Base-by-base conservation (phyloP, 1,284 basidiomycete species). In the Ceratobasidium sp. region DNA sequence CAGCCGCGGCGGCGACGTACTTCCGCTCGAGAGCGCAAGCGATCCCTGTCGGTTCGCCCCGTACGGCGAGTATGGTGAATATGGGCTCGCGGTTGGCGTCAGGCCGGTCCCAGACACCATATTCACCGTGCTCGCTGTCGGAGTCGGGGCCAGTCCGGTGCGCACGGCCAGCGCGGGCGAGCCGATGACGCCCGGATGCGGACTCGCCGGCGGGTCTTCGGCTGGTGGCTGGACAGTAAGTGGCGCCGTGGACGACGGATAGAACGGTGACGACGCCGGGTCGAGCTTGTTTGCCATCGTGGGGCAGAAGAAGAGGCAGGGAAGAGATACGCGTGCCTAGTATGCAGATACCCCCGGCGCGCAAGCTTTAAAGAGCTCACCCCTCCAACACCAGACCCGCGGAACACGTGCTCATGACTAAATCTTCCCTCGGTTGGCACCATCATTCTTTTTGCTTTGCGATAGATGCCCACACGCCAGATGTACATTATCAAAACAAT, bases 181-280 rank as follows among this genome's bases (percentile, higher is more conserved):
- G 32, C 60, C 60, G 26, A 62, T 62, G 21, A 62, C 60, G 28
- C 60, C 60, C 14, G 45, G 34, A 34, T 65, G 30, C 16, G 28
- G 58, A 18, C 39, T 39, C 26, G 21, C 26, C 46, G 23, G 58
- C 58, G 23, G n/a, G 48, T 46, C 43, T 26, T 52, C 32, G 52
- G 23, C 23, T 3, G 53, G 53, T n/a, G 34, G 28, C 53, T 57
- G 30, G 8, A 34, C 26, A 3, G 34, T 32, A 3, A 30, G 30
- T 57, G 53, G 36, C 32, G 72, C 18, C 18, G 9, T 18, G 26
- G 59, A 50, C 23, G 71, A 43, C 28, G 92, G 91, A 80, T 92
- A 92, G 85, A 93, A 92, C 61, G 92, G 92, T 79, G 88, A 88
- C 72, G 91, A 92, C 75, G 90, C 85, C 76, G 91, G 91, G 80